Conservation (phyloP, 2,329 filamentous ascomycete genomes). For the Cercospora zeae-maydis region DNA sequence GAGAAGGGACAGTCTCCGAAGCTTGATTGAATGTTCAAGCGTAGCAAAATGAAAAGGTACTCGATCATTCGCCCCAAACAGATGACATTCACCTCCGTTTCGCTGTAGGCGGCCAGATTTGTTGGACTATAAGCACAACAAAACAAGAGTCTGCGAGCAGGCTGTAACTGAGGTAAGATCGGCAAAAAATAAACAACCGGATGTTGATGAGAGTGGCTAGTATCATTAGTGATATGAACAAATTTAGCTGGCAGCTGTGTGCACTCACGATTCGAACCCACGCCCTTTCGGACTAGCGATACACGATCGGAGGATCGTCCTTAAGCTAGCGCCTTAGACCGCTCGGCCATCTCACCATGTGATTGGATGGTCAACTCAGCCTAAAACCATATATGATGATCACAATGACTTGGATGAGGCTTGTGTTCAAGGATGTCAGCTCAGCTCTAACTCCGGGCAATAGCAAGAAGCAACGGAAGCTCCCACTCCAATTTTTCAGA, state of each 20-base stretch:
- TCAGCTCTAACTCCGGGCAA: too few species aligned
- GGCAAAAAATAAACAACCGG: neutral
- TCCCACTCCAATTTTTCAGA: too few species aligned
- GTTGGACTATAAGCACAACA: too few species aligned
- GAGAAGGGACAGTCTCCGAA: neutral
- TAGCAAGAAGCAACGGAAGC: too few species aligned
- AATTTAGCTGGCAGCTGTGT: too few species aligned
- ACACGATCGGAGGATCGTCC: neutral
- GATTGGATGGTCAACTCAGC: neutral
- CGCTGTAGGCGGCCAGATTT: too few species aligned
- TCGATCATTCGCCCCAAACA: neutral
- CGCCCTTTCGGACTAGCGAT: slow-evolving; percentile 32
- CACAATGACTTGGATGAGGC: too few species aligned
- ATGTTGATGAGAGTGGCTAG: slow-evolving; percentile 30
- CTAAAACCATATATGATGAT: too few species aligned
- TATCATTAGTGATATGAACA: too few species aligned
- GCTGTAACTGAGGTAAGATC: neutral
- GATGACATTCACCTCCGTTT: neutral
- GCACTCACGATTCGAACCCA: slow-evolving; percentile 32
- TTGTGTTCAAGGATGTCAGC: too few species aligned
- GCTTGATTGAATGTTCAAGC: neutral
- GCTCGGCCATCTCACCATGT: slow-evolving; percentile 22
- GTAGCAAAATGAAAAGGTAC: neutral
- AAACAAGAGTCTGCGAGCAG: neutral
- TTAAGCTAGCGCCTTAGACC: slow-evolving; percentile 24